phyloP scores from a whole-genome alignment of 345 rosid genomes.

The Eucalyptus microcorys region DNA sequence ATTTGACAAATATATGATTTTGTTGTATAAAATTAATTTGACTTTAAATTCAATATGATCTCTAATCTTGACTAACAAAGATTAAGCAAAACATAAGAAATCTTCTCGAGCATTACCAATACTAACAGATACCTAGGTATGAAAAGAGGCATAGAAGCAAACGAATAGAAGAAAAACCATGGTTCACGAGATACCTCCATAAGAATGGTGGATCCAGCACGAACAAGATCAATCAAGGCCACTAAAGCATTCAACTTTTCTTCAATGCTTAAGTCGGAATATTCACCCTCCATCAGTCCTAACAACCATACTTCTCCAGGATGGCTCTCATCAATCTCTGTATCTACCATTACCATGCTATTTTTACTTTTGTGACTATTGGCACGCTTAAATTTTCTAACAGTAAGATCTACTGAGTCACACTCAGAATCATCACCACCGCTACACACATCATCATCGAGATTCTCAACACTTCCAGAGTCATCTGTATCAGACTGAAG shows the following conservation, averaged over 20 bases:
- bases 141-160: background rate
- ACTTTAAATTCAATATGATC: background rate
- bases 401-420: constrained; percentile 25
- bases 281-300: constrained; percentile 94
- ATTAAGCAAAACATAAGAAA: background rate
- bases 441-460: constrained; percentile 27
- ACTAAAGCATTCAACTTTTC: constrained; percentile 81
- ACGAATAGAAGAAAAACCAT: background rate
- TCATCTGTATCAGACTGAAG: constrained; percentile 61
- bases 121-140: background rate
- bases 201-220: constrained; percentile 69
- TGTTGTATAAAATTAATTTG: background rate
- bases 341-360: constrained; percentile 18
- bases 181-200: constrained; percentile 41
- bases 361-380: constrained; percentile 23
- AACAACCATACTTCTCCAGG: constrained; percentile 90
- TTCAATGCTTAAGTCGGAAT: constrained; percentile 72
- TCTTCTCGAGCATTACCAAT: background rate
- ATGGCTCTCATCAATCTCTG: constrained; percentile 95
- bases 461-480: constrained; percentile 84
- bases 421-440: constrained; percentile 48
- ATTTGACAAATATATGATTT: background rate
- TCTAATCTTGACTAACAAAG: background rate
- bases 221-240: constrained; percentile 70
- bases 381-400: constrained; percentile 15